Evolutionary conservation across 2,329 filamentous ascomycete species (phyloP).

Genomic region (Immersiporthe knoxdaviesiana): DNA sequence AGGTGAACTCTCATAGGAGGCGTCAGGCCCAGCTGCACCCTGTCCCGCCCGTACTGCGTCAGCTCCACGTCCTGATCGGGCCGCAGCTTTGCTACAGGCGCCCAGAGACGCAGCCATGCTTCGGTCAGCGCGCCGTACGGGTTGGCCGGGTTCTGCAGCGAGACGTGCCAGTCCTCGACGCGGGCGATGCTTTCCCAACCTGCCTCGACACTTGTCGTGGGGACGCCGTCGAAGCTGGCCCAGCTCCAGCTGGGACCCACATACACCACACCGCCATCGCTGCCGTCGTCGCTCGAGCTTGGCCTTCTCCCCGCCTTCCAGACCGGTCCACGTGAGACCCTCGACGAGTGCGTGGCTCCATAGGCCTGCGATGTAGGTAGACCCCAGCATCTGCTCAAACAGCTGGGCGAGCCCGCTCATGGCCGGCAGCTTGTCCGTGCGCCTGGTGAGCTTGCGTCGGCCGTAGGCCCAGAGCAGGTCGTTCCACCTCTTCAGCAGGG

Average conservation of each 20-base stretch:
- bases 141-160: not conserved
- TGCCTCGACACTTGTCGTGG: not conserved
- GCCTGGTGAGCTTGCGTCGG: constrained; percentile 21
- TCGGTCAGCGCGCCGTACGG: not conserved
- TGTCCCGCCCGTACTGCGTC: not conserved
- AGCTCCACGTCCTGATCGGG: not conserved
- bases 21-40: not conserved
- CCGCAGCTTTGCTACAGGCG: not conserved
- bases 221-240: constrained; percentile 28
- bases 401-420: constrained; percentile 30
- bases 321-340: constrained; percentile 27
- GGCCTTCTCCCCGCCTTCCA: not conserved
- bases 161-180: not conserved
- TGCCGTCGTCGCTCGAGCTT: not conserved
- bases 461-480: constrained; percentile 21
- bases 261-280: constrained; percentile 13
- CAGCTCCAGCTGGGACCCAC: constrained; percentile 33
- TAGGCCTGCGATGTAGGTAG: constrained; percentile 30
- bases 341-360: constrained; percentile 29
- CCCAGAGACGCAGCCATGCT: not conserved
- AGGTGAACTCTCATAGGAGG: not conserved
- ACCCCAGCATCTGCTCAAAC: constrained; percentile 18
- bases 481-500: not conserved
- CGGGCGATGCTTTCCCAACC: not conserved
- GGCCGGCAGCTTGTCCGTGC: constrained; percentile 31